Evolutionary conservation across 140 eudicot genomes (phyloP).

Genomic region (Stevia rebaudiana): DNA sequence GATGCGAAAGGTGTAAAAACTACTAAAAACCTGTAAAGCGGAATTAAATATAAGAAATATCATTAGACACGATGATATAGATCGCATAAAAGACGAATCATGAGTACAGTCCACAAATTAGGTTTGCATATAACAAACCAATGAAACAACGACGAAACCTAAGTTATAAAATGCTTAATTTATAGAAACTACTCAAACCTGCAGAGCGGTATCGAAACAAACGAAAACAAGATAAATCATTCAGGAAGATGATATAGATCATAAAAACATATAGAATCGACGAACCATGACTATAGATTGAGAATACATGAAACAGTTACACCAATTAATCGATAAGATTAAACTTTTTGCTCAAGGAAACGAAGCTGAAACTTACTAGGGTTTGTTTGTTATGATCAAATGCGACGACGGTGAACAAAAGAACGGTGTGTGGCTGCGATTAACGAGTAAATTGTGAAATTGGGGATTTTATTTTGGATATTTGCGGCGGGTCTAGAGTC

Average conservation of each 20-base stretch:
- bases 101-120: neutral
- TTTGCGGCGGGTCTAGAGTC: constrained; percentile 12
- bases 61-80: neutral
- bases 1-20: neutral
- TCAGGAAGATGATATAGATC: neutral
- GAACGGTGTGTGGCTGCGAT: constrained; percentile 13
- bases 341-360: constrained; percentile 3
- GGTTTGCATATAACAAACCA: no score
- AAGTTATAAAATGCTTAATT: neutral
- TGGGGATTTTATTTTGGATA: neutral
- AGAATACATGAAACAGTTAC: neutral
- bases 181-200: neutral
- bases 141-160: neutral
- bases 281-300: constrained; percentile 1
- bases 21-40: constrained; percentile 6
- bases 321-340: neutral
- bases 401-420: constrained; percentile 1
- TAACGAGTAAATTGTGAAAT: neutral
- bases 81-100: constrained; percentile 4
- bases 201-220: neutral
- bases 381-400: constrained; percentile 15
- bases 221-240: constrained; percentile 1
- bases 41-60: neutral
- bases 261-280: neutral
- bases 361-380: constrained; percentile 22